Base-by-base conservation (phyloP, 208 protist genomes). In the Phytomonas francai region DNA sequence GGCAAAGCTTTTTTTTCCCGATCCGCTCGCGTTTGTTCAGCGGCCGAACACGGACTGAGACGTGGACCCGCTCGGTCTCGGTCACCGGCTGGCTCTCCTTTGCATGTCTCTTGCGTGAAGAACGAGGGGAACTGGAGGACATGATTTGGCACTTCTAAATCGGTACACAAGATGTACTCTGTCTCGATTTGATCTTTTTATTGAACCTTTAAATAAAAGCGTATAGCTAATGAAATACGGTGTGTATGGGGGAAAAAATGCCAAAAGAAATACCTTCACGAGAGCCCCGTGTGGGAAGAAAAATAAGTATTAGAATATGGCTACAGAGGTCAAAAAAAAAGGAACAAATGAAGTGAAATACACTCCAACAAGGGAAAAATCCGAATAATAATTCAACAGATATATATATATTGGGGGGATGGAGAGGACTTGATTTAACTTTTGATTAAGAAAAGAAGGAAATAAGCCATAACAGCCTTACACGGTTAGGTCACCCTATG, bases 41-140 rank as follows among this genome's bases (percentile, higher is more conserved):
- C 1, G 86, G 86, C 0, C 86, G 69, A 25, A 92, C 80, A 11
- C 86, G 82, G n/a, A 92, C 75, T 28, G 83, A 67, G 2, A 92
- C 83, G 27, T 78, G 68, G 30, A 92, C 77, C 0, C 67, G 67
- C 19, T 85, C 68, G 39, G 67, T 28, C 60, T 79, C 76, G 7
- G 58, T 62, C 14, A 62, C 14, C 2, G 34, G 9, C 14, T 62
- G 7, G 30, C 7, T 3, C 1, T 42, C 58, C 29, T 61, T 61
- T 29, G 27, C 3, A 29, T 30, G 5, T 16, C 28, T 9, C 29
- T 30, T 30, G 11, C n/a, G 3, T 25, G 58, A 3, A 3, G 58
- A 6, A 61, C 29, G 58, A 12, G 58, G 16, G 58, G 58, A 2
- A 27, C 29, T 19, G 6, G 58, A 1, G 19, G 58, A 12, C 29